A percentile compares a stretch with the other conserved stretches of the same genome.
Evolutionary conservation across 345 rosid species (phyloP).

Genomic region (Erucastrum elatum): DNA sequence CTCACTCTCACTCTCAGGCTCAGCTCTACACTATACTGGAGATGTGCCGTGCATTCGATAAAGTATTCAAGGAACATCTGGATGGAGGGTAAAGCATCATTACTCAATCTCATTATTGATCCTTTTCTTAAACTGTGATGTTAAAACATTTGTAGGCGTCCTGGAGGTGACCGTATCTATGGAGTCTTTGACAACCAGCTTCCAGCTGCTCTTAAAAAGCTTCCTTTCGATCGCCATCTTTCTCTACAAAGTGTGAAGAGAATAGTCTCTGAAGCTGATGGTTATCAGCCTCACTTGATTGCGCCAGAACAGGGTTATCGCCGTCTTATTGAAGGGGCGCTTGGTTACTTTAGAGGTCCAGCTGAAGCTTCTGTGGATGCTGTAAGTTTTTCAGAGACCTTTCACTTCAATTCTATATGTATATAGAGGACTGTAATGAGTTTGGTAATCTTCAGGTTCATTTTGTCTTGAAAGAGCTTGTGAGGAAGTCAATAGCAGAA

Average conservation of each 20-base stretch:
- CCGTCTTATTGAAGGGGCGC: slow-evolving; percentile 64
- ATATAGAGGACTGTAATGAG: background rate
- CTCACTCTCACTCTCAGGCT: slow-evolving; percentile 57
- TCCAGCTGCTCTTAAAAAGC: slow-evolving; percentile 83
- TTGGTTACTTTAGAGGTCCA: slow-evolving; percentile 77
- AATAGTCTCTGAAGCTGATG: slow-evolving; percentile 83
- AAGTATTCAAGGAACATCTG: slow-evolving; percentile 85
- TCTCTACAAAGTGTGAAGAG: slow-evolving; percentile 73
- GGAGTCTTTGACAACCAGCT: slow-evolving; percentile 86
- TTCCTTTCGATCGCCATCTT: slow-evolving; percentile 84
- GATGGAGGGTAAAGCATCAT: slow-evolving; percentile 97
- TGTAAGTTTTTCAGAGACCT: slow-evolving; percentile 44
- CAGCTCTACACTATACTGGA: slow-evolving; percentile 79
- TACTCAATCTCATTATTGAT: background rate
- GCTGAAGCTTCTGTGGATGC: slow-evolving; percentile 89
- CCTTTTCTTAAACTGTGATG: too few relatives aligned
- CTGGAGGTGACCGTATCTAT: slow-evolving; percentile 86
- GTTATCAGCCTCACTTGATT: slow-evolving; percentile 86
- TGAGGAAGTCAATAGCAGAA: slow-evolving; percentile 71
- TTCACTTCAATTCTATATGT: background rate
- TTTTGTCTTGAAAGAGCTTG: slow-evolving; percentile 74
- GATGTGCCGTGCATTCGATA: slow-evolving; percentile 83
- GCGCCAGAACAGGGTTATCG: slow-evolving; percentile 90
- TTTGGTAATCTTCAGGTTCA: slow-evolving; percentile 63
- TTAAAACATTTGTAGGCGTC: slow-evolving; percentile 53